Percentiles rank a stretch among this genome's conserved stretches.
Conservation (phyloP, 2,329 filamentous ascomycete genomes). For the Hypomyces perniciosus region DNA sequence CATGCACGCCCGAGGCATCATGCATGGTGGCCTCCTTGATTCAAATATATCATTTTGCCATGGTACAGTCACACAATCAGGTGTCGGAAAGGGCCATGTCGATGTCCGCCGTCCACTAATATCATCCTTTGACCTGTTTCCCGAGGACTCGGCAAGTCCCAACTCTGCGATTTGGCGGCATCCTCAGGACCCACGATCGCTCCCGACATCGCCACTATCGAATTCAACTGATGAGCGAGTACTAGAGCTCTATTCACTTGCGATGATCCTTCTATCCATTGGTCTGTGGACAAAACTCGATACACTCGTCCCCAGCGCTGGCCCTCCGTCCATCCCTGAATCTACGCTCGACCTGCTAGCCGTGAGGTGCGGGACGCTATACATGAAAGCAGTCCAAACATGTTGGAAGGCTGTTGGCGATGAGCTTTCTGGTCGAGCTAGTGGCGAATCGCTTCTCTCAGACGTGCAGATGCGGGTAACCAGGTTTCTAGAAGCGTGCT, state of each 20-base stretch:
- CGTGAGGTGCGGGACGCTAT: constrained; percentile 65
- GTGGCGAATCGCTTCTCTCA: constrained; percentile 46
- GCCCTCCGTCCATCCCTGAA: constrained; percentile 49
- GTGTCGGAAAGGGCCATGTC: constrained; percentile 39
- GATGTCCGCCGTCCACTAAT: constrained; percentile 65
- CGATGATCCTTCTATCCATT: constrained; percentile 66
- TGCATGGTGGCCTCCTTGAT: constrained; percentile 64
- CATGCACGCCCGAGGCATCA: constrained; percentile 62
- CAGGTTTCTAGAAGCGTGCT: constrained; percentile 55
- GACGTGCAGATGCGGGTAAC: constrained; percentile 49
- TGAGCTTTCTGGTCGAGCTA: constrained; percentile 42
- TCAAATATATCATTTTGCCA: constrained; percentile 62
- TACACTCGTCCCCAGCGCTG: constrained; percentile 38
- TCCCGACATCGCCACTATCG: constrained; percentile 41
- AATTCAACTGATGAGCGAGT: constrained; percentile 50
- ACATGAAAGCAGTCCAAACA: constrained; percentile 67
- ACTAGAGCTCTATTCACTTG: constrained; percentile 66
- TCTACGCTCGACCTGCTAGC: constrained; percentile 58
- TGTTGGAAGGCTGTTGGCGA: constrained; percentile 67
- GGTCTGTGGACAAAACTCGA: constrained; percentile 68
- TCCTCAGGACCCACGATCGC: constrained; percentile 53
- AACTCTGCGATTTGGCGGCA: constrained; percentile 46
- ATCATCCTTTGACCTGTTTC: constrained; percentile 69
- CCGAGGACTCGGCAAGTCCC: constrained; percentile 20
- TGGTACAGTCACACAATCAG: constrained; percentile 35